These are phyloP conservation scores for Komagataella populi DNA, from an alignment of 805 yeast species.

Conservation along the genomic window DNA sequence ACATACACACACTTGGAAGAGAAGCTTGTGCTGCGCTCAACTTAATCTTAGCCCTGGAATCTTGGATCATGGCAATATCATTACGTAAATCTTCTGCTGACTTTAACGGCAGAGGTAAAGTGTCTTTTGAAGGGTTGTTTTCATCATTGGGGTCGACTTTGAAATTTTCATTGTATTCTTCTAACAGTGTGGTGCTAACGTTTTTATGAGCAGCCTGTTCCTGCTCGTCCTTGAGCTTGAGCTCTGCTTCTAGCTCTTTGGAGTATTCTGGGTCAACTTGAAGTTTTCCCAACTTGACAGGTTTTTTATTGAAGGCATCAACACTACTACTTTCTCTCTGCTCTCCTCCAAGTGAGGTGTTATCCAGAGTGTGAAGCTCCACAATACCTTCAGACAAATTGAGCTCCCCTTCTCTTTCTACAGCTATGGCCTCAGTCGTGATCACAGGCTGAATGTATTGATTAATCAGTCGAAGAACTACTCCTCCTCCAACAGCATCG, in stretches of 20 bases:
- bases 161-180: constrained; percentile 48
- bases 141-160: constrained; percentile 36
- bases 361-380: constrained; percentile 21
- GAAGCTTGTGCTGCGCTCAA: constrained; percentile 63
- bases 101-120: constrained; percentile 76
- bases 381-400: constrained; percentile 39
- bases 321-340: constrained; percentile 14
- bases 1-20: constrained; percentile 93
- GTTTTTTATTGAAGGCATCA: constrained; percentile 52
- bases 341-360: constrained; percentile 5
- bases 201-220: constrained; percentile 11
- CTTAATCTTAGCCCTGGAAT: constrained; percentile 62
- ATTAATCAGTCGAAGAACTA: constrained; percentile 74
- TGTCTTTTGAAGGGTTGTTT: constrained; percentile 62
- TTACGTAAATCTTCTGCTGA: constrained; percentile 69
- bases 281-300: constrained; percentile 68
- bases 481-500: constrained; percentile 84
- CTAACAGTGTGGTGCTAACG: constrained; percentile 32
- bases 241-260: constrained; percentile 73
- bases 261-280: constrained; percentile 81
- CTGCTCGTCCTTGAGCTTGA: constrained; percentile 62
- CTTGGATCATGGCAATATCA: constrained; percentile 68
- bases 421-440: constrained; percentile 11
- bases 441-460: constrained; percentile 56
- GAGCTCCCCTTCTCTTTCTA: constrained; percentile 32